Base-by-base conservation (phyloP, 2,329 filamentous ascomycete genomes). In the Trichoderma sp. region DNA sequence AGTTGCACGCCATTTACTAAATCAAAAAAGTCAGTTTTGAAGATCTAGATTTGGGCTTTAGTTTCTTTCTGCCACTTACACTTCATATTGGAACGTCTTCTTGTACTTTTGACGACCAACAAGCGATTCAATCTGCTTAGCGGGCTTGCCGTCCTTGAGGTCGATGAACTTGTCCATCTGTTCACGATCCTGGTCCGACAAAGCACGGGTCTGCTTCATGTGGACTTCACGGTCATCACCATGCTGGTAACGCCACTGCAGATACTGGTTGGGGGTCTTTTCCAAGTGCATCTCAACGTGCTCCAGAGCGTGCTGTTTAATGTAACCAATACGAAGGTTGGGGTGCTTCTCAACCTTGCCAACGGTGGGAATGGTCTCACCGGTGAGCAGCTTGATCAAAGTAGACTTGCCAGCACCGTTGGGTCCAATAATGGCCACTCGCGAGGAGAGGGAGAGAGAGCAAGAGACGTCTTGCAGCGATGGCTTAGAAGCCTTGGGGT, bases 281-380 rank as follows among this genome's bases (percentile, higher is more conserved):
- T 99, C 95, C 73, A 98, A 84, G 77, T 99, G 95, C 94, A 97
- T 97, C 82, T 99, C 94, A 12, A 99, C 95, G 87, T 99, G 95
- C 84, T 99, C 95, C 13, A 99, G 86, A 53, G 95, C 95, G 80
- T 99, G 95, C 84, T 99, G 95, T 84, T 98, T 98, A 84, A 99
- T 98, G 84, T 99, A 99, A 65, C 95, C 95, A 75, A 99, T 97
- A 85, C 95, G 94, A 76, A 99, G 83, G 80, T 99, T 99, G 73
- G 95, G 95, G 79, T 99, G 95, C 85, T 98, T 98, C 85, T 98
- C 94, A 27, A 99, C 95, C 78, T 89, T 92, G 71, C 95, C 95
- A 22, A 81, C 81, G 70, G 91, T 91, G 17, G 92, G 95, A 72
- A 97, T 90, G 22, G 90, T 88, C 80, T 98, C 95, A 73, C 94